Percentiles rank a stretch among this genome's conserved stretches.
Evolutionary conservation across 2,329 filamentous ascomycete genomes (phyloP).

Genomic region (Hymenoscyphus infarciens): DNA sequence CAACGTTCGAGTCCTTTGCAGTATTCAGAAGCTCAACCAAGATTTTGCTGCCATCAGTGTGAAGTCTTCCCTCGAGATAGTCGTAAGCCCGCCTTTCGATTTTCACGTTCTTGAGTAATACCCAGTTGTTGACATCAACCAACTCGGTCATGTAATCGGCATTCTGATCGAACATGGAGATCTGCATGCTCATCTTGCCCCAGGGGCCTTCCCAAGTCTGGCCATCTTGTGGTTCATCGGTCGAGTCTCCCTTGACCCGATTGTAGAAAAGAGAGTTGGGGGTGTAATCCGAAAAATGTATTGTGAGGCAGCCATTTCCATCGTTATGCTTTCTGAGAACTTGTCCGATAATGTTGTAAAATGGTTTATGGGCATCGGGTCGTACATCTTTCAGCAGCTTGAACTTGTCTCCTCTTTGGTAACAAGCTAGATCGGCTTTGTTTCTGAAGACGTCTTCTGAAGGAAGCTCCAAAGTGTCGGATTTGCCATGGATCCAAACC

Average conservation of each 20-base stretch:
- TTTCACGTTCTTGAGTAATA: conserved; percentile 69
- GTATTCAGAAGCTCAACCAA: conserved; percentile 52
- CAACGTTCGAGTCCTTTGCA: conserved; percentile 41
- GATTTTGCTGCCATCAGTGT: conserved; percentile 59
- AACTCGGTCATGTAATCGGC: conserved; percentile 52
- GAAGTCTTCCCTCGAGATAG: conserved; percentile 69
- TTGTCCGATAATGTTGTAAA: conserved; percentile 68
- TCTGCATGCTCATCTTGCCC: conserved; percentile 66
- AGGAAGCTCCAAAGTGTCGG: conserved; percentile 45
- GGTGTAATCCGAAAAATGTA: conserved; percentile 85
- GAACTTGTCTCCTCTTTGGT: conserved; percentile 51
- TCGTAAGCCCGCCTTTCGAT: conserved; percentile 51
- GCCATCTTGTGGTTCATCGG: conserved; percentile 47
- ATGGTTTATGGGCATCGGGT: conserved; percentile 38
- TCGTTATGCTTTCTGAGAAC: conserved; percentile 57
- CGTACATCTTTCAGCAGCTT: conserved; percentile 61
- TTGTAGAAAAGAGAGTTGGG: conserved; percentile 59
- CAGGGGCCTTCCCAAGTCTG: conserved; percentile 69
- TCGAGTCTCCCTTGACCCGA: conserved; percentile 35
- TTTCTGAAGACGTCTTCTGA: conserved; percentile 42
- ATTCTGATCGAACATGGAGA: conserved; percentile 70
- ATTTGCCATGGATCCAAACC: conserved; percentile 44
- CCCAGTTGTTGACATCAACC: conserved; percentile 57
- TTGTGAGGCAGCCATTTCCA: conserved; percentile 46
- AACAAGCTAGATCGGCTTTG: conserved; percentile 41